Percentiles rank a stretch among this genome's conserved stretches.
These are phyloP conservation scores for Verticillium albo-atrum DNA, from an alignment of 2,329 filamentous ascomycete genomes.

Conservation along the genomic window DNA sequence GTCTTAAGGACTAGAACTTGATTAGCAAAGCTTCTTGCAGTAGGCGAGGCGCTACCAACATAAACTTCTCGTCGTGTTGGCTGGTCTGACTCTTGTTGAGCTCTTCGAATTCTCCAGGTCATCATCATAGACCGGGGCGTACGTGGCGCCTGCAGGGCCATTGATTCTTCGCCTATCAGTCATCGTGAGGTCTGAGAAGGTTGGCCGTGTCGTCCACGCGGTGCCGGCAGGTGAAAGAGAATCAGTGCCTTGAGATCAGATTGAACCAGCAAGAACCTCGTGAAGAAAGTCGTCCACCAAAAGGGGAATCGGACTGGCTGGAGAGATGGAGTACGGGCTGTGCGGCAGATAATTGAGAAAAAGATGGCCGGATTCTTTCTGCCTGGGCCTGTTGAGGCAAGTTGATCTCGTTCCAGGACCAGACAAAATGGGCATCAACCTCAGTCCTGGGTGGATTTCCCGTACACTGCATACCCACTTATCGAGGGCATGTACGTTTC, in stretches of 20 bases:
- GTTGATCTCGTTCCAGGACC: no score
- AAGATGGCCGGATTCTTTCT: no score
- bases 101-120: constrained; percentile 35
- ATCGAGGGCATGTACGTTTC: no score
- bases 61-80: constrained; percentile 76
- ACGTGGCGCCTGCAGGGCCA: constrained; percentile 73
- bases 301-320: no score
- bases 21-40: constrained; percentile 4
- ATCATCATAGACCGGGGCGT: constrained; percentile 66
- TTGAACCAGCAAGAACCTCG: no score
- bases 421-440: neutral
- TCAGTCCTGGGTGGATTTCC: no score
- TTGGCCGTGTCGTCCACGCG: no score
- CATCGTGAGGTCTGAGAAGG: constrained; percentile 40
- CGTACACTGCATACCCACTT: no score
- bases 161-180: constrained; percentile 87
- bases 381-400: no score
- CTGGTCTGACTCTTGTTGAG: constrained; percentile 55
- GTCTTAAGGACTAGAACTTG: constrained; percentile 75
- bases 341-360: no score
- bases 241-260: neutral
- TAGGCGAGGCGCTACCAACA: constrained; percentile 52
- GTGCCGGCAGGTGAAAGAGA: neutral
- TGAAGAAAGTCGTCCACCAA: no score
- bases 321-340: no score